These are phyloP conservation scores for Scedosporium aurantiacum DNA, from an alignment of 2,329 filamentous ascomycete genomes.

Conservation along the genomic window DNA sequence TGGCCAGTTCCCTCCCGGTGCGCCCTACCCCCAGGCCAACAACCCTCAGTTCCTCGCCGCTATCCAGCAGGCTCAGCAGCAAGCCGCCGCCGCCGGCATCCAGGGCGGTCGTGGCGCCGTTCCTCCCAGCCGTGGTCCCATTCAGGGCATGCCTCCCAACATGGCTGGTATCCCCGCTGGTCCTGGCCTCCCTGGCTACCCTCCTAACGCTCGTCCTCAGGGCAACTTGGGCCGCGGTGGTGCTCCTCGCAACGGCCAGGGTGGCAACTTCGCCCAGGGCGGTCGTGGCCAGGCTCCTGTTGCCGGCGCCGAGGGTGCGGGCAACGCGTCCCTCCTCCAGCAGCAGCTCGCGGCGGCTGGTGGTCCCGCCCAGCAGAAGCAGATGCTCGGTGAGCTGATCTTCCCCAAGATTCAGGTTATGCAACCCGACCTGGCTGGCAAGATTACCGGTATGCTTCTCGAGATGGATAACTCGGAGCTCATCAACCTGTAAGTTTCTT, in stretches of 20 bases:
- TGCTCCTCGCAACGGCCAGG: conserved; percentile 28
- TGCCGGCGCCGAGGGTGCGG: conserved; percentile 12
- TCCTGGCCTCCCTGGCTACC: conserved; percentile 44
- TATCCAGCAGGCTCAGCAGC: conserved; percentile 66
- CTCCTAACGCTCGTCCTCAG: conserved; percentile 43
- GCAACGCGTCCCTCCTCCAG: conserved; percentile 34
- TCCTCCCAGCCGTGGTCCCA: conserved; percentile 59
- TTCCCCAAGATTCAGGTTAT: conserved; percentile 97
- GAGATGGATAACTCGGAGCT: conserved; percentile 98
- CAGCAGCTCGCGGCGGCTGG: conserved; percentile 43
- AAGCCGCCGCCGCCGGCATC: conserved; percentile 25
- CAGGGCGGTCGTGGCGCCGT: conserved; percentile 50
- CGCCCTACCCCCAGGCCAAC: conserved; percentile 66
- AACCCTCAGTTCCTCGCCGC: conserved; percentile 72
- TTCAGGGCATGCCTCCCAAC: conserved; percentile 65
- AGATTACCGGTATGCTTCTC: conserved; percentile 99
- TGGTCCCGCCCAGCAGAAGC: conserved; percentile 78
- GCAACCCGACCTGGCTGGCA: conserved; percentile 91
- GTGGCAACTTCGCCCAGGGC: conserved; percentile 32
- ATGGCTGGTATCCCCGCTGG: conserved; percentile 35
- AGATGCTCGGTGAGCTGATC: conserved; percentile 92
- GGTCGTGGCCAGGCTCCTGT: conserved; percentile 27
- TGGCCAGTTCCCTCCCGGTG: conserved; percentile 67
- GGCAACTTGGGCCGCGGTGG: conserved; percentile 36
- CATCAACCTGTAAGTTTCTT: conserved; percentile 74